Evolutionary conservation across 2,329 filamentous ascomycete genomes (phyloP).

Genomic region (Diaporthe aspalathi): DNA sequence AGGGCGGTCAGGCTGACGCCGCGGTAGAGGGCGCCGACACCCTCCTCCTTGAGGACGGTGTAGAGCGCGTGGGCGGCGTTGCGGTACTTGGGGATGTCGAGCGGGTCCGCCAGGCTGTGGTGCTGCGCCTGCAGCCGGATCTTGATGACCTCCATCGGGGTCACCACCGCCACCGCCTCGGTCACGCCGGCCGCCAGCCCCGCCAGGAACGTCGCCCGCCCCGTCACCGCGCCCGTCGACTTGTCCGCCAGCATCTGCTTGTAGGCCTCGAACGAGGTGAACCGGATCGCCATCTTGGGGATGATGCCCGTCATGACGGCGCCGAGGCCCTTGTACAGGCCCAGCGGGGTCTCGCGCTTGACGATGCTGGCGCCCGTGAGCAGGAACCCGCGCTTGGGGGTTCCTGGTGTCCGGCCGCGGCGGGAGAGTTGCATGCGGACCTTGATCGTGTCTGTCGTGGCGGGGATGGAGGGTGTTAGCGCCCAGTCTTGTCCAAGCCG

Average conservation of each 20-base stretch:
- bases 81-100: slow-evolving; percentile 96
- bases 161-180: slow-evolving; percentile 95
- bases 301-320: slow-evolving; percentile 96
- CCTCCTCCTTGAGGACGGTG: slow-evolving; percentile 93
- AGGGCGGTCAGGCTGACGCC: slow-evolving; percentile 94
- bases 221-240: slow-evolving; percentile 74
- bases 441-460: slow-evolving; percentile 85
- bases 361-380: slow-evolving; percentile 88
- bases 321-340: slow-evolving; percentile 97
- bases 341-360: slow-evolving; percentile 88
- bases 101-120: slow-evolving; percentile 96
- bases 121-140: slow-evolving; percentile 98
- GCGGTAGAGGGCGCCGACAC: slow-evolving; percentile 86
- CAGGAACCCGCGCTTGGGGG: slow-evolving; percentile 88
- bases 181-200: slow-evolving; percentile 94
- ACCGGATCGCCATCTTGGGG: slow-evolving; percentile 99
- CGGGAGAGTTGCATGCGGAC: slow-evolving; percentile 98
- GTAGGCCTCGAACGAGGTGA: slow-evolving; percentile 96
- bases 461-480: slow-evolving; percentile 37
- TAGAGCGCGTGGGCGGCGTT: slow-evolving; percentile 87
- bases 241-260: slow-evolving; percentile 83
- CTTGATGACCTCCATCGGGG: slow-evolving; percentile 99
- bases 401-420: slow-evolving; percentile 83
- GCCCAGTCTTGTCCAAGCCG: slow-evolving; percentile 35
- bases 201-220: slow-evolving; percentile 75